Evolutionary conservation across 192 early-diverging fungal genomes (phyloP), one percentile per base, ranked within the genome.

Genomic region (Entomortierella lignicola): DNA sequence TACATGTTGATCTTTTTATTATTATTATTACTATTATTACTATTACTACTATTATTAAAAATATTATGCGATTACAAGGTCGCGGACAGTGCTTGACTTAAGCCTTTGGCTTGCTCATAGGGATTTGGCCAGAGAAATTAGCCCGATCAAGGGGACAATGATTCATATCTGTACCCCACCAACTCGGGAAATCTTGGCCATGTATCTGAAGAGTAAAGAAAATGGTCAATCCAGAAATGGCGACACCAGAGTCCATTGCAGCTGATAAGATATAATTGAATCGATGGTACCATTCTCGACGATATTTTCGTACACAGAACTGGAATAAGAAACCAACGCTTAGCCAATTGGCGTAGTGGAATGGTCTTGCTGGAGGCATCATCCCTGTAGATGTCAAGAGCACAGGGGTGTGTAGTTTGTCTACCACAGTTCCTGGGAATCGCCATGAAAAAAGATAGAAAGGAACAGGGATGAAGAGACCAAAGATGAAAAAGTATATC

Each of bases 251-350:
- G 71, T 92, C 92, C 39, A 91, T 53, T 8, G 89, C 91, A 13
- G 91, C 90, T 7, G 85, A 87, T 7, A 91, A 47, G 23, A 93
- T 82, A 73, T 92, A 93, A 69, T 92, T 93, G 81, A 92, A 91
- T 34, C 84, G 84, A 11, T 71, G 61, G 66, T 84, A 91, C 89
- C 89, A 89, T 0, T 60, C 51, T 17, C 71, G 56, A 42, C 66
- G 54, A 56, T 88, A 83, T 59, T 82, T 77, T 60, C 81, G 79
- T 4, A 88, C 41, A 34, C 68, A 81, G 57, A 71, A 89, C 77
- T 89, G 85, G 60, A 85, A 89, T 13, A 90, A 29, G 57, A 86
- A 90, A 8, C 85, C 82, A 21, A 86, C 55, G 13, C 31, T 44
- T 0, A 81, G 52, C 85, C 85, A 87, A 13, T 72, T 80, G 62